phyloP scores from a whole-genome alignment of 306 rosid genomes.

The Ochetophila trinervis region DNA sequence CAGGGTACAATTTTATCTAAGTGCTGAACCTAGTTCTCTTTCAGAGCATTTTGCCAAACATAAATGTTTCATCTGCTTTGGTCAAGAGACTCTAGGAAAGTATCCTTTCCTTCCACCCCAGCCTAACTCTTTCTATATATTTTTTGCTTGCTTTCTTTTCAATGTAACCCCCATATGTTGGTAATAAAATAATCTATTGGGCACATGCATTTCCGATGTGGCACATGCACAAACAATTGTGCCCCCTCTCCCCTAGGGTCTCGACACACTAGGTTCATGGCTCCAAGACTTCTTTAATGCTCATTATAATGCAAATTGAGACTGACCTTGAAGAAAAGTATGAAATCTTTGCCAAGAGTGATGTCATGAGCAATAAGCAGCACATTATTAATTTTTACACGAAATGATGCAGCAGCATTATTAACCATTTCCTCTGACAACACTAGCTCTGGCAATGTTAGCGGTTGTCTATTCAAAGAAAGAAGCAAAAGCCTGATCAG shows the following conservation, averaged over 20 bases:
- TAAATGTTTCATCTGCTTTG: too few relatives aligned
- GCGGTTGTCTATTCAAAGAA: conserved; percentile 56
- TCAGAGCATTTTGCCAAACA: too few relatives aligned
- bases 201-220: too few relatives aligned
- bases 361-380: conserved; percentile 92
- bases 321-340: conserved; percentile 80
- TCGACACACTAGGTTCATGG: conserved; percentile 14
- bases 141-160: too few relatives aligned
- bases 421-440: conserved; percentile 94
- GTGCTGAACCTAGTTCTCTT: too few relatives aligned
- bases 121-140: too few relatives aligned
- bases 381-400: conserved; percentile 74
- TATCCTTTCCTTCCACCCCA: too few relatives aligned
- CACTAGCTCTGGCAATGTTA: conserved; percentile 68
- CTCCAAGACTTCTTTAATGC: neutral
- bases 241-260: neutral
- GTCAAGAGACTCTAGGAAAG: too few relatives aligned
- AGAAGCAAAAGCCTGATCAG: conserved; percentile 12
- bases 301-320: conserved; percentile 5
- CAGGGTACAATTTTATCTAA: too few relatives aligned
- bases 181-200: too few relatives aligned
- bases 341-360: conserved; percentile 91
- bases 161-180: too few relatives aligned
- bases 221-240: too few relatives aligned
- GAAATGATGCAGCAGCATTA: conserved; percentile 83